Base-by-base conservation (phyloP, 305 asterid species). In the Rubia tinctorum region DNA sequence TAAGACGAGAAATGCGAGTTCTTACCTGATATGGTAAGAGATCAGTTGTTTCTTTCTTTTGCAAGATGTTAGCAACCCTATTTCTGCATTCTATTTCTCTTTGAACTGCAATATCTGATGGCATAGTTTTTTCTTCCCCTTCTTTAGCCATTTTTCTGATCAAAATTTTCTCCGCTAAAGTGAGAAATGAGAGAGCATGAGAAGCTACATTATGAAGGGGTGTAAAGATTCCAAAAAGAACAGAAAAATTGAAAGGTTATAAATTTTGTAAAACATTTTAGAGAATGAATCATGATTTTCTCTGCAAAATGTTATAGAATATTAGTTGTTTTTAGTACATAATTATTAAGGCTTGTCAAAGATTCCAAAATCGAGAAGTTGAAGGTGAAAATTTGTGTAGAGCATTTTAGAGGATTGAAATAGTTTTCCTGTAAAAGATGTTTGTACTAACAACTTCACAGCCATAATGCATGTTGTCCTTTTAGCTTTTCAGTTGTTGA, bases 121-220 rank as follows among this genome's bases (percentile, higher is more conserved):
- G 42, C 68, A 68, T 71, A 30, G 63, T 17, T 40, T 74, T 73
- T 25, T 68, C 58, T 56, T 40, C 58, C 76, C 72, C 76, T 55
- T 76, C 76, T 62, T 64, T 79, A 63, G 61, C 78, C 92, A 87
- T 87, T 78, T 60, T 30, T 13, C n/a, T n/a, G n/a, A n/a, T n/a
- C n/a, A n/a, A n/a, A n/a, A n/a, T n/a, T n/a, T n/a, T n/a, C n/a
- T n/a, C n/a, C n/a, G n/a, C n/a, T 39, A 39, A 39, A 5, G 42
- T 39, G 60, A n/a, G 60, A 53, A 23, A n/a, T 7, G 23, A 55
- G 25, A n/a, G n/a, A 51, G 5, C 9, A 51, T 15, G 22, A 22
- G 14, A 51, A n/a, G 60, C 23, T 55, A 2, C 60, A 55, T n/a
- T 55, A 55, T 55, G n/a, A 18, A 55, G 13, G 55, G n/a, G 1